Percentiles rank a stretch among this genome's conserved stretches.
Evolutionary conservation across 129 eudicot genomes (phyloP).

Genomic region (Helianthus annuus): HanXRQr2.0-SUNRISE NC_035449.2:16953725-16954224

Average conservation of each 20-base stretch:
- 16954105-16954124: slow-evolving; percentile 23
- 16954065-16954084: slow-evolving; percentile 31
- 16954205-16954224: not conserved
- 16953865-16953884: slow-evolving; percentile 3
- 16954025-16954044: slow-evolving; percentile 18
- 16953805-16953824: not conserved
- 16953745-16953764: not conserved
- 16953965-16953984: slow-evolving; percentile 17
- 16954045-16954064: slow-evolving; percentile 29
- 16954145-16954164: not conserved
- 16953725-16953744: slow-evolving; percentile 12
- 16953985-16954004: slow-evolving; percentile 36
- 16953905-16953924: not conserved
- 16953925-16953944: not conserved
- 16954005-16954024: slow-evolving; percentile 39
- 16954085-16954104: not conserved
- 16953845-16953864: not conserved
- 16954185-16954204: slow-evolving; percentile 8
- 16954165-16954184: not conserved
- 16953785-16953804: not conserved
- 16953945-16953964: slow-evolving; percentile 6
- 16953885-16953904: not conserved
- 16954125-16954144: not conserved
- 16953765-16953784: not conserved
- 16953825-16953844: not conserved